These are phyloP conservation scores for Sporothrix brunneoviolacea DNA, from an alignment of 2,329 filamentous ascomycete species.

Conservation along the genomic window DNA sequence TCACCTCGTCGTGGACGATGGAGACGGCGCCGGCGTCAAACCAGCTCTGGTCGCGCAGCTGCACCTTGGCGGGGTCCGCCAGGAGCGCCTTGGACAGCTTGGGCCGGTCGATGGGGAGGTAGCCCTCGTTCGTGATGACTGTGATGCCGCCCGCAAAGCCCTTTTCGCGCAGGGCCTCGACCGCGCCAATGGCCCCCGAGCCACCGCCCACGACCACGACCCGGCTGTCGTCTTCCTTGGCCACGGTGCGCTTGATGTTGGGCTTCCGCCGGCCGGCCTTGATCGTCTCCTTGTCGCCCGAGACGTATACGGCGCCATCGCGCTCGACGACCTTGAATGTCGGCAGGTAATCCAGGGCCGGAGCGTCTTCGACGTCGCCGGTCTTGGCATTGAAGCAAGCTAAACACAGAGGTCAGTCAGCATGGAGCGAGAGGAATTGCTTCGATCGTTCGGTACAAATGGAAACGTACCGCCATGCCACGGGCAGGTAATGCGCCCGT, in stretches of 20 bases:
- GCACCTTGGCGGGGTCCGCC: slow-evolving; percentile 70
- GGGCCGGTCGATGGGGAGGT: slow-evolving; percentile 83
- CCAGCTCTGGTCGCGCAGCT: slow-evolving; percentile 69
- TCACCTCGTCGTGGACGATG: slow-evolving; percentile 59
- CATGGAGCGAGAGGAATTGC: too few species aligned
- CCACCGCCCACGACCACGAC: slow-evolving; percentile 87
- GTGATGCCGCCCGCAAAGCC: slow-evolving; percentile 77
- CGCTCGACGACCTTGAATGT: slow-evolving; percentile 76
- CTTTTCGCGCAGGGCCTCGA: slow-evolving; percentile 75
- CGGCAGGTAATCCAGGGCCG: slow-evolving; percentile 77
- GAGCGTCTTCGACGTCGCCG: slow-evolving; percentile 92
- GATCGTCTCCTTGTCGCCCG: slow-evolving; percentile 70
- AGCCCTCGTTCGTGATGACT: slow-evolving; percentile 75
- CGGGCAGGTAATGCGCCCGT: slow-evolving; percentile 82
- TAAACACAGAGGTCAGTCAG: slow-evolving; percentile 28
- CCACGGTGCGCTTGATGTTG: slow-evolving; percentile 61
- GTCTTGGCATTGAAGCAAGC: slow-evolving; percentile 88
- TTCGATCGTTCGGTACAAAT: too few species aligned
- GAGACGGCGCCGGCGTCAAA: slow-evolving; percentile 58
- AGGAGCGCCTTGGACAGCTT: slow-evolving; percentile 94
- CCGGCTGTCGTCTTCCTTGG: slow-evolving; percentile 43
- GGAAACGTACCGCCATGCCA: slow-evolving; percentile 76
- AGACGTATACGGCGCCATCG: slow-evolving; percentile 77
- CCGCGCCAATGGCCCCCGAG: slow-evolving; percentile 71
- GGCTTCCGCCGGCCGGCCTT: slow-evolving; percentile 69